Base-by-base conservation (phyloP, 2,329 filamentous ascomycete genomes). In the Knoxdaviesia capensis region DNA sequence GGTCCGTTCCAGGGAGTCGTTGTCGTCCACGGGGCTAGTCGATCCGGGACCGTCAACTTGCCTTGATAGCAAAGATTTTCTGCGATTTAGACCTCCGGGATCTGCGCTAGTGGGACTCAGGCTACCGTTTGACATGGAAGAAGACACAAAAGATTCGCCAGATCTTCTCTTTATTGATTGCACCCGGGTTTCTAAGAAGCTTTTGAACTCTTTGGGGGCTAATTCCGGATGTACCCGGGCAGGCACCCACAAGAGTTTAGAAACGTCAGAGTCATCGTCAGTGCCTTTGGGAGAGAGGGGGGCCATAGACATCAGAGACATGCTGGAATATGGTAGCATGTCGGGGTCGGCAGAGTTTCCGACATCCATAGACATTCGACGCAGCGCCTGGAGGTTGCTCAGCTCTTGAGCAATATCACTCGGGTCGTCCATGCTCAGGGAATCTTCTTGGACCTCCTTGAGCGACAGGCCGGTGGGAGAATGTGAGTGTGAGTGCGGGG, bases 291-390 rank as follows among this genome's bases (percentile, higher is more conserved):
- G 82, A 11, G 82, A 79, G 47, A 79, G 71, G 11, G 79, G 69
- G 3, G 82, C 77, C 61, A 84, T 78, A 36, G 79, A 73, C 53
- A 81, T 71, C 35, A 77, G 61, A 5, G 70, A 70, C 54, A 75
- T 65, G 41, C 66, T 66, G 43, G 72, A 71, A 53, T 81, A 84
- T 2, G 79, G 79, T 9, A 84, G 77, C 48, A 92, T 65, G 56
- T 92, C 83, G 1, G 83, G 77, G 50, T 81, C 76, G 46, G 68
- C 71, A 38, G 64, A 71, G 48, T 73, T 93, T 62, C 62, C 74
- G 50, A 93, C 83, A 56, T 92, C 87, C 86, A 94, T 94, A 20
- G 87, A 94, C 77, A 94, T 83, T 48, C 87, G 75, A 50, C 87
- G 74, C 47, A 94, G 71, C 2, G 87, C 87, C 57, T 93, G 86